These are phyloP conservation scores for Lachancea sp. DNA, from an alignment of 805 yeast genomes.

Conservation along the genomic window DNA sequence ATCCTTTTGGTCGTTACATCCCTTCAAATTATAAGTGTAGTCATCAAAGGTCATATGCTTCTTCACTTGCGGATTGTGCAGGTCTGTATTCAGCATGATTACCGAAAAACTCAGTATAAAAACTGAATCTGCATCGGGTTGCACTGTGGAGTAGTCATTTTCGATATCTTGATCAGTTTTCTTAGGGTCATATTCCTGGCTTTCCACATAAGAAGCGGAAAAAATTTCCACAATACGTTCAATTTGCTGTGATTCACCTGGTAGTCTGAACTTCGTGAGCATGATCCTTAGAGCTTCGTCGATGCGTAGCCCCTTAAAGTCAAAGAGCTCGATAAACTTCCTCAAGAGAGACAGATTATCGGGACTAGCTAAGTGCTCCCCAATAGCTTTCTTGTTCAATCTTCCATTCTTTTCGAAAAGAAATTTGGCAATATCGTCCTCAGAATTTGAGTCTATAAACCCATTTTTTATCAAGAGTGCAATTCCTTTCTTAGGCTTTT, in stretches of 20 bases:
- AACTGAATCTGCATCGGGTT: constrained; percentile 79
- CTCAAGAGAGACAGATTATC: constrained; percentile 52
- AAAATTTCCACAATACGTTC: constrained; percentile 86
- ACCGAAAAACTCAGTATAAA: constrained; percentile 86
- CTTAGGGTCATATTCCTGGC: constrained; percentile 41
- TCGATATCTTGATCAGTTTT: constrained; percentile 17
- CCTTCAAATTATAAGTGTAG: constrained; percentile 72
- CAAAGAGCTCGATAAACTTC: constrained; percentile 62
- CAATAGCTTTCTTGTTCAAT: constrained; percentile 79
- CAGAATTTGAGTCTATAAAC: constrained; percentile 48
- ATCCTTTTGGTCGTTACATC: constrained; percentile 68
- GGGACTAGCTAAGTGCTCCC: constrained; percentile 80
- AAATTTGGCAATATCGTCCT: constrained; percentile 66
- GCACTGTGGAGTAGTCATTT: constrained; percentile 41
- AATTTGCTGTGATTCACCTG: constrained; percentile 97
- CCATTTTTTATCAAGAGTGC: constrained; percentile 55
- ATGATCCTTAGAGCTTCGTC: constrained; percentile 88
- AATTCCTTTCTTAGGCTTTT: constrained; percentile 72
- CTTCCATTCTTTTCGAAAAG: constrained; percentile 73
- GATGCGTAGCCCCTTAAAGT: constrained; percentile 71
- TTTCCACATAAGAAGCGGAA: constrained; percentile 69
- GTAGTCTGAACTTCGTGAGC: constrained; percentile 78
- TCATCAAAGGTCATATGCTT: constrained; percentile 84
- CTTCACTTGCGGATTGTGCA: constrained; percentile 87
- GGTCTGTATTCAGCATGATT: constrained; percentile 89